Conservation (phyloP, 129 eudicot genomes). For the Rutidosis leptorrhynchoides region DNA sequence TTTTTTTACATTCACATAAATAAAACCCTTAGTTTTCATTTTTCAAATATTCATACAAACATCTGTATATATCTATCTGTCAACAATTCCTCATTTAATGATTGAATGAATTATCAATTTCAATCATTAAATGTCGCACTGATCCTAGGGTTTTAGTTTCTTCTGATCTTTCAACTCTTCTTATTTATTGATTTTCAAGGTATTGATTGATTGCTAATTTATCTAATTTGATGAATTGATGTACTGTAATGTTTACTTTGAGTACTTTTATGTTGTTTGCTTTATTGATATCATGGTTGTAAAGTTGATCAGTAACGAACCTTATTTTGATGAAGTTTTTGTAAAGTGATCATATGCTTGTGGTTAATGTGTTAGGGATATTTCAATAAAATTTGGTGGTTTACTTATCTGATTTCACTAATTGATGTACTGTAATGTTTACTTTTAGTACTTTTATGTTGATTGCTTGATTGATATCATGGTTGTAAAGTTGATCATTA, state of each 20-base stretch:
- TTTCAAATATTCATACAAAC: background rate
- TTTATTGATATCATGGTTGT: background rate
- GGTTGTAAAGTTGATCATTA: too few species aligned
- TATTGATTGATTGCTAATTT: too few species aligned
- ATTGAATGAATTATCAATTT: too few species aligned
- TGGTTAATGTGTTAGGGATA: slow-evolving; percentile 10
- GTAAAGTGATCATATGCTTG: slow-evolving; percentile 8
- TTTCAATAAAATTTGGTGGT: too few species aligned
- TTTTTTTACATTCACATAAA: too few species aligned
- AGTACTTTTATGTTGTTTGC: background rate
- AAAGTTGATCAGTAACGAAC: background rate
- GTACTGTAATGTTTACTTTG: background rate
- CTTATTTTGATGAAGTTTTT: background rate
- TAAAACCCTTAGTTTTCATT: too few species aligned
- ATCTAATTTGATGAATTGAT: too few species aligned
- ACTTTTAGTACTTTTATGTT: too few species aligned
- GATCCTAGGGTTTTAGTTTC: slow-evolving; percentile 19
- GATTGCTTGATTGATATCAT: too few species aligned
- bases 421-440: too few species aligned
- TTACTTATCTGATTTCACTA: too few species aligned
- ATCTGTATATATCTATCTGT: too few species aligned
- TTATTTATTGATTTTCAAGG: background rate
- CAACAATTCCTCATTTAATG: slow-evolving; percentile 14
- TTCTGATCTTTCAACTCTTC: slow-evolving; percentile 10
- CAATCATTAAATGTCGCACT: slow-evolving; percentile 25